phyloP scores from a whole-genome alignment of 1,284 basidiomycete genomes.

The Ganoderma lucidum region DNA sequence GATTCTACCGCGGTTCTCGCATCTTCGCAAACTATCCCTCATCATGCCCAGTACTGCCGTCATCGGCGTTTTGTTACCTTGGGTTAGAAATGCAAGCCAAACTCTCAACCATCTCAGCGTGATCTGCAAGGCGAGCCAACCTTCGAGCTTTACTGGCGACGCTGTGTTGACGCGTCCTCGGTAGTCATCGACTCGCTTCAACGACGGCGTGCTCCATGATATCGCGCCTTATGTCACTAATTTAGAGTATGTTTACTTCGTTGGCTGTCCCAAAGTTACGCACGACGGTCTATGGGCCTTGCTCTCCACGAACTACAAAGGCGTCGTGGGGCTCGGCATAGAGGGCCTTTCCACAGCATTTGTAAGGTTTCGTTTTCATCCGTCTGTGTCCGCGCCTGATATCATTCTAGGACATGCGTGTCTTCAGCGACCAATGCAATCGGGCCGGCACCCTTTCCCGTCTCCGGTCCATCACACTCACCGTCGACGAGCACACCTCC shows the following conservation, averaged over 20 bases:
- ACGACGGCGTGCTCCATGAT: constrained; percentile 57
- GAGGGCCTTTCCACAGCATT: constrained; percentile 71
- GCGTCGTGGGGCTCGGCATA: constrained; percentile 61
- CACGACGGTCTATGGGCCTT: constrained; percentile 62
- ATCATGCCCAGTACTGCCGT: constrained; percentile 75
- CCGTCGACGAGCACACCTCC: constrained; percentile 48
- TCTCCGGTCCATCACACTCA: constrained; percentile 67
- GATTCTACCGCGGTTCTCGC: constrained; percentile 55
- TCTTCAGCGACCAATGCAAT: constrained; percentile 52
- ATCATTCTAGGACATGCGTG: constrained; percentile 54
- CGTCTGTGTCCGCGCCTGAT: neutral
- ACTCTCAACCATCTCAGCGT: constrained; percentile 64
- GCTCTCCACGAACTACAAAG: constrained; percentile 50
- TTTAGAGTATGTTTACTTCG: constrained; percentile 63
- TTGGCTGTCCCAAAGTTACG: constrained; percentile 75
- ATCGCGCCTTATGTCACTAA: constrained; percentile 56
- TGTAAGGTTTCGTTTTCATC: constrained; percentile 47
- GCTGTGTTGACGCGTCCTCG: constrained; percentile 14
- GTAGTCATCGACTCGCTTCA: constrained; percentile 63
- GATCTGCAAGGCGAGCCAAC: constrained; percentile 66
- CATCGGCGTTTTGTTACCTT: constrained; percentile 54
- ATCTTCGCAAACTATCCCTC: constrained; percentile 55
- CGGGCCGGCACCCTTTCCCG: constrained; percentile 46
- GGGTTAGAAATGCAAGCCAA: constrained; percentile 54
- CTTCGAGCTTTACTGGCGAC: neutral